Evolutionary conservation across 1,139 yeast genomes (phyloP).

Genomic region (Candida pseudocylindracea): DNA sequence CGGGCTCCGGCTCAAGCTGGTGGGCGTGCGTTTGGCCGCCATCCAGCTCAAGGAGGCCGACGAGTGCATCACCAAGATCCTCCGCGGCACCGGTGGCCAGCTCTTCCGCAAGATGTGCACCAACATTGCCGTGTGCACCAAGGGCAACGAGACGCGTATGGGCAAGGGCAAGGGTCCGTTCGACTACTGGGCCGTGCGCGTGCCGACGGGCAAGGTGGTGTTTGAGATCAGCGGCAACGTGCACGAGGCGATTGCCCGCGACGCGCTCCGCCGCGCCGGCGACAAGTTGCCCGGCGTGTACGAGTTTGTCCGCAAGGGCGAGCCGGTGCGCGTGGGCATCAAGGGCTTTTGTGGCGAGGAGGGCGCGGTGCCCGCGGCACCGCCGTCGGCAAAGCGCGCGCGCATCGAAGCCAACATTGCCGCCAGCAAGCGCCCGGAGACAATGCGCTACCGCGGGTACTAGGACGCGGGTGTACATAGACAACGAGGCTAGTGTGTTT

Average conservation of each 20-base stretch:
- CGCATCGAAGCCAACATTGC: too few species aligned
- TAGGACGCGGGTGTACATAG: background rate
- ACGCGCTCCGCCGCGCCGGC: constrained; percentile 79
- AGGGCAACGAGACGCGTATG: constrained; percentile 99
- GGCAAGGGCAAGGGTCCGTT: constrained; percentile 99
- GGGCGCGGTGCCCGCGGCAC: too few species aligned
- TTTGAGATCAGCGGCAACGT: constrained; percentile 68
- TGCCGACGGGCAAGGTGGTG: constrained; percentile 83
- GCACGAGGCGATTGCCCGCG: constrained; percentile 81
- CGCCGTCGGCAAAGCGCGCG: too few species aligned
- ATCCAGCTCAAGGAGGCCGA: constrained; percentile 85
- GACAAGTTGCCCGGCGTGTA: constrained; percentile 83
- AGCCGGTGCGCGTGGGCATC: constrained; percentile 33
- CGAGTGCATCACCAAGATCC: constrained; percentile 57
- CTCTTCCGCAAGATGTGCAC: constrained; percentile 68
- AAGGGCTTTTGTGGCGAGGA: too few species aligned
- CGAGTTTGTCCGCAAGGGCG: constrained; percentile 55
- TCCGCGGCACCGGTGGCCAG: constrained; percentile 50
- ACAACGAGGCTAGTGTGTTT: too few species aligned
- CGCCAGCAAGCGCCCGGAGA: too few species aligned
- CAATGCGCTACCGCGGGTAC: too few species aligned
- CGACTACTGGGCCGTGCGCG: constrained; percentile 93
- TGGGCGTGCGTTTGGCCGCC: constrained; percentile 76
- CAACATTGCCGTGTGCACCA: constrained; percentile 77
- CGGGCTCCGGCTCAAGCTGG: constrained; percentile 73